A percentile compares a stretch with the other conserved stretches of the same genome.
Evolutionary conservation across 1,284 basidiomycete genomes (phyloP).

Genomic region (Athelia psychrophila): DNA sequence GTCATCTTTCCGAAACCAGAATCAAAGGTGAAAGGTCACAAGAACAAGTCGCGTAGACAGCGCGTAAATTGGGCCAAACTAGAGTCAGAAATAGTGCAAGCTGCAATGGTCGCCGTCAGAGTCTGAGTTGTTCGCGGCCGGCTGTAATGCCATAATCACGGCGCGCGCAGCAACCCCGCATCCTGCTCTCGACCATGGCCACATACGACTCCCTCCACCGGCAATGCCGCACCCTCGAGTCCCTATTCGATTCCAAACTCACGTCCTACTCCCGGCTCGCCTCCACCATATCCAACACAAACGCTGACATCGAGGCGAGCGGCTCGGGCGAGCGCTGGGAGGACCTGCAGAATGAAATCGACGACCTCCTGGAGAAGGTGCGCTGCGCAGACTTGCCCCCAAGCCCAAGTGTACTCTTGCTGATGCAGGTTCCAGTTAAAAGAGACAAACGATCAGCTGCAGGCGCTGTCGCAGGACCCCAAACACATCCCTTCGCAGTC

Average conservation of each 20-base stretch:
- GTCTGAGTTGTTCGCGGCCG: no score
- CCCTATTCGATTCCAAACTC: slow-evolving; percentile 87
- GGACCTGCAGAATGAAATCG: slow-evolving; percentile 85
- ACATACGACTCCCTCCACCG: slow-evolving; percentile 78
- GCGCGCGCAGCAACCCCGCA: no score
- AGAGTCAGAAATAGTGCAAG: no score
- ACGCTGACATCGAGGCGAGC: slow-evolving; percentile 68
- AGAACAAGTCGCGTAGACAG: no score
- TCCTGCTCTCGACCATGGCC: slow-evolving; percentile 17
- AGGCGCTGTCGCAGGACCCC: slow-evolving; percentile 65
- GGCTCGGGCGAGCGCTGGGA: slow-evolving; percentile 70
- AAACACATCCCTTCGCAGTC: slow-evolving; percentile 77
- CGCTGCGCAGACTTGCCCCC: slow-evolving; percentile 13
- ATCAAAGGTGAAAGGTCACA: no score
- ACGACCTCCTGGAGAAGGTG: slow-evolving; percentile 87
- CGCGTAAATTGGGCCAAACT: no score
- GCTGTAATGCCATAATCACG: no score
- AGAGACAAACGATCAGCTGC: slow-evolving; percentile 79
- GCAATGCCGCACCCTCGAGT: slow-evolving; percentile 89
- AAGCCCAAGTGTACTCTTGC: slow-evolving; percentile 1
- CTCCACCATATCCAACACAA: slow-evolving; percentile 62
- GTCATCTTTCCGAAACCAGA: no score
- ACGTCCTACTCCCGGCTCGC: slow-evolving; percentile 87
- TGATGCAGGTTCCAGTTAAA: slow-evolving; percentile 55
- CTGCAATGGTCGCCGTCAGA: no score